These are phyloP conservation scores for Actinomortierella ambigua DNA, from an alignment of 371 early-diverging fungal species.

Conservation along the genomic window DNA sequence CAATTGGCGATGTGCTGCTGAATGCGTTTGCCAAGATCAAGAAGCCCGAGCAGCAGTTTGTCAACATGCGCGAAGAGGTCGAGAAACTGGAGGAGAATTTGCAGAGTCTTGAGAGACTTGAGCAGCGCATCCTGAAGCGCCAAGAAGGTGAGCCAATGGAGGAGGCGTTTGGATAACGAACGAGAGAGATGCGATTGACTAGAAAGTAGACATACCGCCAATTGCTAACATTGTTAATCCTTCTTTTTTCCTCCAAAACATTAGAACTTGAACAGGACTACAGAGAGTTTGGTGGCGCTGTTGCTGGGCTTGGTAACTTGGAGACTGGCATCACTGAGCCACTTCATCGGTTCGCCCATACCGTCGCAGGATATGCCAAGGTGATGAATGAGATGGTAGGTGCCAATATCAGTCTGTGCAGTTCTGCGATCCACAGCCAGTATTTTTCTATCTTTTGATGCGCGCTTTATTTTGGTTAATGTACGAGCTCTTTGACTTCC, in stretches of 20 bases:
- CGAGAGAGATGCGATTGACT: background rate
- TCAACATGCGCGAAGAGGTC: slow-evolving; percentile 78
- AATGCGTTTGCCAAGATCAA: slow-evolving; percentile 92
- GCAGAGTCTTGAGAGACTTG: slow-evolving; percentile 74
- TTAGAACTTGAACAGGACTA: slow-evolving; percentile 81
- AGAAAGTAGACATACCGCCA: background rate
- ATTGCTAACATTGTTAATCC: slow-evolving; percentile 3
- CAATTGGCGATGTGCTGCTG: slow-evolving; percentile 84
- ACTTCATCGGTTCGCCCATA: slow-evolving; percentile 67
- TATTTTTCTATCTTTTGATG: background rate
- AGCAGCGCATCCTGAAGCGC: slow-evolving; percentile 75
- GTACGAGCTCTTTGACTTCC: too few relatives aligned
- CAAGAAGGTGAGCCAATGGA: slow-evolving; percentile 57
- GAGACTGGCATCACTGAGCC: slow-evolving; percentile 79
- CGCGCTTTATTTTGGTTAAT: background rate
- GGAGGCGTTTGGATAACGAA: background rate
- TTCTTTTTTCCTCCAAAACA: background rate
- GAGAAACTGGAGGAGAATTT: slow-evolving; percentile 88
- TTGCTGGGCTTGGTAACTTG: slow-evolving; percentile 77
- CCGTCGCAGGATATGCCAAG: slow-evolving; percentile 62
- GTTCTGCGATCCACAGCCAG: too few relatives aligned
- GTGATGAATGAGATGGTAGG: slow-evolving; percentile 70
- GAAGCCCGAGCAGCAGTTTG: slow-evolving; percentile 85
- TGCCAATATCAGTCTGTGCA: too few relatives aligned
- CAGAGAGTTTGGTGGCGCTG: slow-evolving; percentile 74